Base-by-base conservation (phyloP, 495 filamentous ascomycete genomes). In the Annulohypoxylon nitens region DNA sequence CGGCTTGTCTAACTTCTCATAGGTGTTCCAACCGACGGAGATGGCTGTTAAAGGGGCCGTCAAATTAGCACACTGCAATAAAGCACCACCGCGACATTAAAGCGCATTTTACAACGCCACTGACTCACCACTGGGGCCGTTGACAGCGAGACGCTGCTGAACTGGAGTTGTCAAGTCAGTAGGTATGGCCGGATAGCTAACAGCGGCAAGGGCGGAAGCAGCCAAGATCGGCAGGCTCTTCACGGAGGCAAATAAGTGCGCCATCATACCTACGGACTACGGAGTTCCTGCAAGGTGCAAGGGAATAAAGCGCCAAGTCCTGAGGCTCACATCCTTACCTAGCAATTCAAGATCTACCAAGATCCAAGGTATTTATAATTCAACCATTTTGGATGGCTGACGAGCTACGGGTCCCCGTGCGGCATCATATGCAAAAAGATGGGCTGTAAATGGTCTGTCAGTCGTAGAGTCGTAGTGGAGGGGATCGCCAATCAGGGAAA, bases 91-190 rank as follows among this genome's bases (percentile, higher is more conserved):
- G 8, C 5, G 34, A 33, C 33, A 39, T n/a, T n/a, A 33, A 18
- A 16, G 20, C 14, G 26, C 10, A 66, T 30, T 39, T 55, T 6
- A 59, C 64, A 50, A 2, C 7, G 36, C 25, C 39, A 9, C 3
- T 5, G 25, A 77, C 83, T 82, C 72, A 89, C 88, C 75, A 67
- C 84, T 86, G 0, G 86, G 83, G 6, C 85, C 86, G 60, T 86
- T 85, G n/a, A 89, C 82, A 39, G 87, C 84, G 61, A 90, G 76
- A 4, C 88, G 86, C 70, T 88, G 88, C 75, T 89, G 88, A 11
- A 83, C 77, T 1, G 88, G 88, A 2, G 87, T 90, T 9, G 87
- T 87, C 77, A 85, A 63, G 74, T 90, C 88, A 14, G 67, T 59
- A 4, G 88, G 88, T n/a, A 83, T 82, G 8, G 83, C 34, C 18